Evolutionary conservation across 345 rosid genomes (phyloP).

Genomic region (Arabidopsis suecica): DNA sequence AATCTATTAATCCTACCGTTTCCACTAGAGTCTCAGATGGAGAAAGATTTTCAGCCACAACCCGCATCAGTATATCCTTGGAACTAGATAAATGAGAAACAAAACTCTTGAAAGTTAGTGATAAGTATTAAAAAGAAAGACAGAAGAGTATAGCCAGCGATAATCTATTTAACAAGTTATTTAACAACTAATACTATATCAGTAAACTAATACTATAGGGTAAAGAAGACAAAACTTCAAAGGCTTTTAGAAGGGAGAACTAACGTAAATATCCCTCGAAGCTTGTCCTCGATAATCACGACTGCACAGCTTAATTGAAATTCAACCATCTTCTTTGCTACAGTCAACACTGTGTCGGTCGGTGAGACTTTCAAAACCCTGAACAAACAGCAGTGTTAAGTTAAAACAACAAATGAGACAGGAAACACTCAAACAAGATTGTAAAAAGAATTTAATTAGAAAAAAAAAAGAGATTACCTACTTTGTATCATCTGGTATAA

Average conservation of each 20-base stretch:
- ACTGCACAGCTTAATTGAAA: slow-evolving; percentile 71
- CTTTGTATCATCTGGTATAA: slow-evolving; percentile 92
- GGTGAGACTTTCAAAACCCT: slow-evolving; percentile 87
- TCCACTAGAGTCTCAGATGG: slow-evolving; percentile 79
- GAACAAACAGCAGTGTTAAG: slow-evolving; percentile 44
- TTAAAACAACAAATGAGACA: slow-evolving; percentile 8
- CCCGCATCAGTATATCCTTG: slow-evolving; percentile 97
- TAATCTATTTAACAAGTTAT: slow-evolving; percentile 14
- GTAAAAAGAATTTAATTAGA: background rate
- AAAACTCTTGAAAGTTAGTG: slow-evolving; percentile 22
- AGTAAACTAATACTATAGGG: slow-evolving; percentile 6
- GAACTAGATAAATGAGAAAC: slow-evolving; percentile 58
- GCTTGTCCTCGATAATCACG: slow-evolving; percentile 75
- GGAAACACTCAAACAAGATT: slow-evolving; percentile 12
- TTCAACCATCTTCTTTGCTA: slow-evolving; percentile 89
- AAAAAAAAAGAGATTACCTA: slow-evolving; percentile 76
- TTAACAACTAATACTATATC: background rate
- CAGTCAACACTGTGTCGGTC: slow-evolving; percentile 74
- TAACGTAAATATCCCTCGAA: slow-evolving; percentile 90
- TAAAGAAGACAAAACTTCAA: slow-evolving; percentile 24
- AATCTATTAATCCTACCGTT: slow-evolving; percentile 56
- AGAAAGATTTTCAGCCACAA: slow-evolving; percentile 78
- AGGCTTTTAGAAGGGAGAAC: slow-evolving; percentile 39
- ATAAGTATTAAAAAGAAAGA: slow-evolving; percentile 16
- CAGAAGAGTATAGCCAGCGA: slow-evolving; percentile 4